Evolutionary conservation across 83 land plant species (phyloP).

Genomic region (Larix sibirica): DNA sequence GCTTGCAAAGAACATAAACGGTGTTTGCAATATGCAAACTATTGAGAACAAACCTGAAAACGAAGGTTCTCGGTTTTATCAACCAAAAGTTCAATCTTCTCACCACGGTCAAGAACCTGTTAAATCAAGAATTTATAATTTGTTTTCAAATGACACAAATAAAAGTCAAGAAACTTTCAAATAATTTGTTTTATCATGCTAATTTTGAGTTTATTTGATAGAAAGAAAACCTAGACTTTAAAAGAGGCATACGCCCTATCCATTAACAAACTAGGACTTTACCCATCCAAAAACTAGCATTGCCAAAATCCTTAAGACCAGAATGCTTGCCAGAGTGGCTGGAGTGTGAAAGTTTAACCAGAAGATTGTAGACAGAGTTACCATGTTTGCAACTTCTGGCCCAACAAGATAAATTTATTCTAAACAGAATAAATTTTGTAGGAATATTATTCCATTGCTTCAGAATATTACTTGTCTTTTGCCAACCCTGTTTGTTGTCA

Average conservation of each 20-base stretch:
- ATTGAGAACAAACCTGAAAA: slow-evolving; percentile 42
- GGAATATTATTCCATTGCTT: too few species aligned
- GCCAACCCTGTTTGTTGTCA: neutral
- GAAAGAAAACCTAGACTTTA: neutral
- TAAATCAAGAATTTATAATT: neutral
- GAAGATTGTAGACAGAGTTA: neutral
- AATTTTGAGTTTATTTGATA: neutral
- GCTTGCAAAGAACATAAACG: neutral
- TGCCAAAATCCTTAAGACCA: neutral
- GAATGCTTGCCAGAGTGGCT: neutral
- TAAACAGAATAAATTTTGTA: too few species aligned
- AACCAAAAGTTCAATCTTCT: slow-evolving; percentile 83
- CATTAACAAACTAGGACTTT: neutral
- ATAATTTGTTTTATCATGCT: neutral
- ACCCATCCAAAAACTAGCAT: neutral
- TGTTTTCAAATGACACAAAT: neutral
- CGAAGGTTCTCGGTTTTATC: slow-evolving; percentile 88
- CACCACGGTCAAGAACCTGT: slow-evolving; percentile 85
- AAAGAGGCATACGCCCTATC: neutral
- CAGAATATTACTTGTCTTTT: neutral
- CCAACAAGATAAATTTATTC: too few species aligned
- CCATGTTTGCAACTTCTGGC: neutral
- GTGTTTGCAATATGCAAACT: neutral
- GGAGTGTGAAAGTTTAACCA: neutral
- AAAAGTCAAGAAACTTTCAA: neutral